Evolutionary conservation across 2,329 filamentous ascomycete species (phyloP).

Genomic region (Neonectria sp.): DNA sequence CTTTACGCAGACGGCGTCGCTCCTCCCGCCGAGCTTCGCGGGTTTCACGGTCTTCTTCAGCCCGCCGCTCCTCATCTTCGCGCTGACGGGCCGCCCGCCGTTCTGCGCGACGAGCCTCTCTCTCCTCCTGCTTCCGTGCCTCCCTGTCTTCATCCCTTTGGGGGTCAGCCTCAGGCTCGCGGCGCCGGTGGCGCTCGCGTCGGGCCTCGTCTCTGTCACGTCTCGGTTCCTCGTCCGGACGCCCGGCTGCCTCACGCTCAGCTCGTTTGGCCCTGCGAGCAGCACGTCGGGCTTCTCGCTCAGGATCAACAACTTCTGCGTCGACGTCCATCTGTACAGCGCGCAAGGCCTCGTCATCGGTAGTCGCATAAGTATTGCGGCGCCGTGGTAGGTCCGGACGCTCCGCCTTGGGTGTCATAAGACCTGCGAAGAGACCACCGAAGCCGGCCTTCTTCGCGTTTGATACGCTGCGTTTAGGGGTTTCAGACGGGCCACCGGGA

Average conservation of each 20-base stretch:
- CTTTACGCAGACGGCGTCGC: constrained; percentile 64
- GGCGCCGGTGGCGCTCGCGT: constrained; percentile 67
- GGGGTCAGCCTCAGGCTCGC: constrained; percentile 67
- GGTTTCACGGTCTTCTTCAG: constrained; percentile 71
- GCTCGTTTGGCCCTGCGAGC: constrained; percentile 73
- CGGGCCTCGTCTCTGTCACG: constrained; percentile 71
- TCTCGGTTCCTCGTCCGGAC: constrained; percentile 65
- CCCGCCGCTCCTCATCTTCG: constrained; percentile 44
- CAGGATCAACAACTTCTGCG: constrained; percentile 65
- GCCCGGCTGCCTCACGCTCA: constrained; percentile 62
- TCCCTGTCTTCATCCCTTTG: constrained; percentile 59
- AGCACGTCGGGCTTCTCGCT: constrained; percentile 73
- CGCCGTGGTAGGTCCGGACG: constrained; percentile 57
- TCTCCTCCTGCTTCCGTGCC: constrained; percentile 52
- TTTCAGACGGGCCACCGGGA: constrained; percentile 50
- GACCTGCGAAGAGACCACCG: constrained; percentile 73
- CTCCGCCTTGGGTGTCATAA: constrained; percentile 65
- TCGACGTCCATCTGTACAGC: constrained; percentile 67
- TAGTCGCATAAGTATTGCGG: constrained; percentile 64
- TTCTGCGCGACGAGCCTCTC: constrained; percentile 70
- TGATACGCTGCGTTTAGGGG: constrained; percentile 53
- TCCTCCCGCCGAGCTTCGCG: constrained; percentile 67
- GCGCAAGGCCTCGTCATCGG: constrained; percentile 64
- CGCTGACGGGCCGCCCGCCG: constrained; percentile 59
- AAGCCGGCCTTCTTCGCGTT: constrained; percentile 68